Evolutionary conservation across 2,329 filamentous ascomycete species (phyloP).

Genomic region (Fusarium hainanense): DNA sequence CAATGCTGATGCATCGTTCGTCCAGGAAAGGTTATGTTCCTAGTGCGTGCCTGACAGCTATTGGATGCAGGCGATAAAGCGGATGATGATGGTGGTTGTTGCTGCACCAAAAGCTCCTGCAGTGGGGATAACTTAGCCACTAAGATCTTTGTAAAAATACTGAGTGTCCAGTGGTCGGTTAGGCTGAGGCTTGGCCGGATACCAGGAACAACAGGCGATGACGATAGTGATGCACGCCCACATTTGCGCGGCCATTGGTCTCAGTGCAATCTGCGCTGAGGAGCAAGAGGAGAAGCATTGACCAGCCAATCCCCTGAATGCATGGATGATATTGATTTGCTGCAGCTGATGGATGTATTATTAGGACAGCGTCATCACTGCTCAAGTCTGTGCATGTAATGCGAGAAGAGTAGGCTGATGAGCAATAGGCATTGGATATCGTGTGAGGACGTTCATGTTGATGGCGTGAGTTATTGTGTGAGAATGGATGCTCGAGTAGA

Average conservation of each 20-base stretch:
- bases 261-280: slow-evolving; percentile 38
- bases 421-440: not conserved
- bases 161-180: slow-evolving; percentile 20
- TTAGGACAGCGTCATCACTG: slow-evolving; percentile 20
- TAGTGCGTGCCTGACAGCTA: slow-evolving; percentile 24
- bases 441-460: not conserved
- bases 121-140: slow-evolving; percentile 16
- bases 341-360: slow-evolving; percentile 21
- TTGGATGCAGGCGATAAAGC: slow-evolving; percentile 26
- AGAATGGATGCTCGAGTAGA: not conserved
- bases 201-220: slow-evolving; percentile 28
- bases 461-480: slow-evolving; percentile 2
- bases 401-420: not conserved
- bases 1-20: slow-evolving; percentile 14
- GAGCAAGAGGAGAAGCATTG: slow-evolving; percentile 30
- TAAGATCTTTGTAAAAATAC: slow-evolving; percentile 13
- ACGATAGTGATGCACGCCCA: slow-evolving; percentile 37
- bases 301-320: slow-evolving; percentile 40
- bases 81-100: slow-evolving; percentile 17
- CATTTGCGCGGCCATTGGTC: slow-evolving; percentile 36
- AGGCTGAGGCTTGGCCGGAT: slow-evolving; percentile 34
- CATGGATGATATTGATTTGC: slow-evolving; percentile 33
- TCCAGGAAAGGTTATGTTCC: slow-evolving; percentile 9
- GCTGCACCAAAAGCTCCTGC: slow-evolving; percentile 20
- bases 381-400: slow-evolving; percentile 18